Percentiles rank a stretch among this genome's conserved stretches.
These are phyloP conservation scores for Micractinium conductrix DNA, from an alignment of 139 green algal species.

Conservation along the genomic window DNA sequence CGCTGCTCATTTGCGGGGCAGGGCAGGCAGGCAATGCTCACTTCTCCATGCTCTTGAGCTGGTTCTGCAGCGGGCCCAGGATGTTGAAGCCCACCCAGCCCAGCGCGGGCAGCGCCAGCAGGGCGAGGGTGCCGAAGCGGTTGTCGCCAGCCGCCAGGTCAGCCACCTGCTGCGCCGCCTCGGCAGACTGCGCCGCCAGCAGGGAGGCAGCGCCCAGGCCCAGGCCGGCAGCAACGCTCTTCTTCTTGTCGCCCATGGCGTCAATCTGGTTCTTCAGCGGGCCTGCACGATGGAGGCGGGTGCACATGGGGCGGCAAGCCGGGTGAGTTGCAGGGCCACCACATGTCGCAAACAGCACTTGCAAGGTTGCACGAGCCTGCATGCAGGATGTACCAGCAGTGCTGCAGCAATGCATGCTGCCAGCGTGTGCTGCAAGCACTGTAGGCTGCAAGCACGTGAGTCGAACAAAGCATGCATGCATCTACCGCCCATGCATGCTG, in stretches of 20 bases:
- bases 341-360: too few relatives aligned
- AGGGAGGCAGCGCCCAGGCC: slow-evolving; percentile 51
- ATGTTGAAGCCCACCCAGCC: slow-evolving; percentile 50
- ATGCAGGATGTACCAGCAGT: too few relatives aligned
- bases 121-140: slow-evolving; percentile 28
- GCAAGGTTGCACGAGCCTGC: too few relatives aligned
- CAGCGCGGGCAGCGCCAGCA: slow-evolving; percentile 28
- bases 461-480: too few relatives aligned
- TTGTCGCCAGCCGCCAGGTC: slow-evolving; percentile 61
- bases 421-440: too few relatives aligned
- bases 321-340: too few relatives aligned
- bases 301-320: background rate
- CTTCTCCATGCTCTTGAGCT: slow-evolving; percentile 8
- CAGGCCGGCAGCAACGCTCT: slow-evolving; percentile 36
- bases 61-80: slow-evolving; percentile 19
- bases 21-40: too few relatives aligned
- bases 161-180: slow-evolving; percentile 76
- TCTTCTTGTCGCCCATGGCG: background rate
- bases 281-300: background rate
- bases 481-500: too few relatives aligned
- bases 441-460: too few relatives aligned
- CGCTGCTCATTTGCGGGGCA: too few relatives aligned
- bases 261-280: slow-evolving; percentile 25
- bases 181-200: slow-evolving; percentile 51
- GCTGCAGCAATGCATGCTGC: too few relatives aligned